Base-by-base conservation (phyloP, 2,329 filamentous ascomycete species). In the Colletotrichum aenigma region DNA sequence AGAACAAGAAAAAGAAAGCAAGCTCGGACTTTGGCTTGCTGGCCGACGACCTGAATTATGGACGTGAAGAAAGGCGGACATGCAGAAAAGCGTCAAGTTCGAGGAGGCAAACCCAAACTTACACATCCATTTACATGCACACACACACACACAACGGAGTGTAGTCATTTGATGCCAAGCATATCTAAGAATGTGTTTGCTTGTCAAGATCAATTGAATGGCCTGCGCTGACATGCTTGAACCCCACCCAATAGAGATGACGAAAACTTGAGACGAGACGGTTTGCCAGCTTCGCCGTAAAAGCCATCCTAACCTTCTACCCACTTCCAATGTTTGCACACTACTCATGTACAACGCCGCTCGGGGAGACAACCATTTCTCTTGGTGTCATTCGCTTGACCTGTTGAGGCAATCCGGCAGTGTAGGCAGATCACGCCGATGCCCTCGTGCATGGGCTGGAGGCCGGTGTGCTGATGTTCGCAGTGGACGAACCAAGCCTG, bases 401-500 rank as follows among this genome's bases (percentile, higher is more conserved):
- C 64, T 34, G 13, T 52, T n/a, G 26, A 60, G 55, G 55, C 64
- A 72, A 36, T 18, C 24, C 36, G 34, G 21, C 9, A 43, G 32
- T 38, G 28, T 56, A 26, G 36, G 52, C 4, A 72, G 52, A 60
- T 26, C 52, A 28, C 24, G n/a, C 52, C 34, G 34, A 18, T n/a
- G 36, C 12, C 16, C 18, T 61, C 26, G 21, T 72, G 70, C 64
- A 52, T 62, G 26, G 58, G 18, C 28, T 32, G 28, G 28, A 36
- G 32, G 55, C n/a, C 26, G 65, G 61, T 36, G 48, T 71, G 48
- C 62, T 66, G 30, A 48, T 21, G 60, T 71, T 66, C 67, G 48
- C 71, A 74, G 70, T 61, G 52, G 68, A 74, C 18, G 71, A 74
- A 71, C 67, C 67, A 66, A 66, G 67, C 60, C 60, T 38, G 71